A percentile compares a stretch with the other conserved stretches of the same genome.
phyloP scores from a whole-genome alignment of 2,329 filamentous ascomycete genomes.

The Westerdykella aurantiaca region DNA sequence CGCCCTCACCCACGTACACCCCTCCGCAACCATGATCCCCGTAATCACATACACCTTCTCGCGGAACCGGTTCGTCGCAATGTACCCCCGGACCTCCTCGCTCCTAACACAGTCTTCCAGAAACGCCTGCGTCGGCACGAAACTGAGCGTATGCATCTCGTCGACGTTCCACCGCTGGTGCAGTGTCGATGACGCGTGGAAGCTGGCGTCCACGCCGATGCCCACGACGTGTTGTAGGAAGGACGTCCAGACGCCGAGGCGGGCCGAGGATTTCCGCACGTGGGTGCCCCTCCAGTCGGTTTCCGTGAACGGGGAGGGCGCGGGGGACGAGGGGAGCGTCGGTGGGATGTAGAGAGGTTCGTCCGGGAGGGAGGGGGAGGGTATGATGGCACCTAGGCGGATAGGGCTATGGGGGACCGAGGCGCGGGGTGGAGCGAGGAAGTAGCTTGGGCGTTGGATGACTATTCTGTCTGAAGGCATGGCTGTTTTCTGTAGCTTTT shows the following conservation, averaged over 20 bases:
- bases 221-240: conserved; percentile 7
- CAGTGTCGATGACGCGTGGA: background rate
- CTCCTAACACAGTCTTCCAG: background rate
- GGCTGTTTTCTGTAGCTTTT: too few species aligned
- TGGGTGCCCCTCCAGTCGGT: conserved; percentile 1
- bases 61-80: conserved; percentile 1
- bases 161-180: conserved; percentile 1
- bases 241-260: conserved; percentile 8
- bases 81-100: conserved; percentile 1
- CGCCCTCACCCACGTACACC: background rate
- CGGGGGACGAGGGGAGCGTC: background rate
- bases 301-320: background rate
- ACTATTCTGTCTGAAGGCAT: too few species aligned
- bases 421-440: conserved; percentile 2
- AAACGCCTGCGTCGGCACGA: background rate
- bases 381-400: conserved; percentile 8
- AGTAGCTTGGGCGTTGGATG: conserved; percentile 2
- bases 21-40: conserved; percentile 7
- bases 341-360: conserved; percentile 5
- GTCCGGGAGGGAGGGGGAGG: conserved; percentile 4
- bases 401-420: conserved; percentile 4
- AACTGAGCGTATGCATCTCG: conserved; percentile 1
- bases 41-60: conserved; percentile 8
- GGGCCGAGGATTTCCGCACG: background rate
- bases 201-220: conserved; percentile 1